These are phyloP conservation scores for Crithidia mellificae DNA, from an alignment of 208 protist genomes.

Conservation along the genomic window DNA sequence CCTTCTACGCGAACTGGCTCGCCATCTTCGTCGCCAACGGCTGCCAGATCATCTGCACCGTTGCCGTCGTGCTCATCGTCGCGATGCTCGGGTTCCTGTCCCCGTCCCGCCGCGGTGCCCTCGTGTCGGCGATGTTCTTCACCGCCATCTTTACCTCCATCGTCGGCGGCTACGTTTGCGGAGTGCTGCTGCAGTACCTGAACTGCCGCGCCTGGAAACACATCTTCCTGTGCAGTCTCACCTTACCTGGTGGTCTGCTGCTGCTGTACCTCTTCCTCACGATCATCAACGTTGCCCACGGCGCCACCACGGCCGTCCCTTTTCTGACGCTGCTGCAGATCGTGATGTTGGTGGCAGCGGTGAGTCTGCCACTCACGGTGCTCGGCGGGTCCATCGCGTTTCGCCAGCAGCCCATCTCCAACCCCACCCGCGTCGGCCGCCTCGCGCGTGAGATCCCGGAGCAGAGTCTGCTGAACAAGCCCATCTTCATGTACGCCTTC, in stretches of 20 bases:
- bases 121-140: conserved; percentile 85
- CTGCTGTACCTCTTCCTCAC: conserved; percentile 66
- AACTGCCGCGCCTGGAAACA: conserved; percentile 91
- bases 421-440: conserved; percentile 92
- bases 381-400: conserved; percentile 96
- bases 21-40: conserved; percentile 93
- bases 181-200: conserved; percentile 89
- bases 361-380: conserved; percentile 96
- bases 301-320: conserved; percentile 64
- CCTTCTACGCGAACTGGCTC: conserved; percentile 79
- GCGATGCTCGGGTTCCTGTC: conserved; percentile 96
- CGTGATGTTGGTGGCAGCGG: conserved; percentile 84
- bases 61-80: conserved; percentile 80
- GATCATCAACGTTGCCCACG: conserved; percentile 61
- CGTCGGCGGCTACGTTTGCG: conserved; percentile 93
- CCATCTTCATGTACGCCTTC: conserved; percentile 52
- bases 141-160: conserved; percentile 80
- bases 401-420: conserved; percentile 72
- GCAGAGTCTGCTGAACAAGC: conserved; percentile 74
- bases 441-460: conserved; percentile 96
- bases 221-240: conserved; percentile 77
- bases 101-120: conserved; percentile 92
- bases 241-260: conserved; percentile 67
- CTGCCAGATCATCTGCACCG: conserved; percentile 93
- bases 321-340: conserved; percentile 65